Conservation (phyloP, 768 basidiomycete species). For the Nidularia pulvinata region DNA sequence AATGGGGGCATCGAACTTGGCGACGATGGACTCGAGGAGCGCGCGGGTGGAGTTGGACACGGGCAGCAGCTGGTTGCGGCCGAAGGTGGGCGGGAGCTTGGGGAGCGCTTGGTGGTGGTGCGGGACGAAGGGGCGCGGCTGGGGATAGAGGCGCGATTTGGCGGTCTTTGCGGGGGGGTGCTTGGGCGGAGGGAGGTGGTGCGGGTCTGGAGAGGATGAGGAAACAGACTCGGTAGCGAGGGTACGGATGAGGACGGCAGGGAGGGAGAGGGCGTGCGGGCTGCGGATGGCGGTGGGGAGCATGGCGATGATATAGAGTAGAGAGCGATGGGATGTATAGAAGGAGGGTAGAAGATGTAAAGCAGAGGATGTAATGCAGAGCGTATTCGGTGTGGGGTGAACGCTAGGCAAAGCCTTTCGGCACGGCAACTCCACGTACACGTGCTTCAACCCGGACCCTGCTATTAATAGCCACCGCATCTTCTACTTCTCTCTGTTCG, state of each 20-base stretch:
- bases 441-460: no score
- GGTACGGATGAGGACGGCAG: constrained; percentile 29
- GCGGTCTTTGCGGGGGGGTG: constrained; percentile 13
- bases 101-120: constrained; percentile 38
- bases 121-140: constrained; percentile 42
- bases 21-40: constrained; percentile 78
- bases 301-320: constrained; percentile 7
- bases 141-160: constrained; percentile 41
- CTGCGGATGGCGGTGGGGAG: constrained; percentile 11
- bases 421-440: no score
- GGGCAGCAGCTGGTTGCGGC: constrained; percentile 78
- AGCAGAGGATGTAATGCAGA: not conserved
- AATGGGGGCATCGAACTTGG: constrained; percentile 85
- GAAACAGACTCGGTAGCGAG: constrained; percentile 41
- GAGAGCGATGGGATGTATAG: not conserved
- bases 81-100: constrained; percentile 69
- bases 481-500: no score
- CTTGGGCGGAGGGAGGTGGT: constrained; percentile 30
- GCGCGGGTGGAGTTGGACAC: constrained; percentile 81
- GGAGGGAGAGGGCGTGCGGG: constrained; percentile 11
- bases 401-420: no score
- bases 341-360: not conserved
- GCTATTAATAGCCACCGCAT: no score
- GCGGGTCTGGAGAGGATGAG: constrained; percentile 24
- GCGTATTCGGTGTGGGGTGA: no score